Conservation (phyloP, 108 stramenopile species). For the Craspedostauros australis region DNA sequence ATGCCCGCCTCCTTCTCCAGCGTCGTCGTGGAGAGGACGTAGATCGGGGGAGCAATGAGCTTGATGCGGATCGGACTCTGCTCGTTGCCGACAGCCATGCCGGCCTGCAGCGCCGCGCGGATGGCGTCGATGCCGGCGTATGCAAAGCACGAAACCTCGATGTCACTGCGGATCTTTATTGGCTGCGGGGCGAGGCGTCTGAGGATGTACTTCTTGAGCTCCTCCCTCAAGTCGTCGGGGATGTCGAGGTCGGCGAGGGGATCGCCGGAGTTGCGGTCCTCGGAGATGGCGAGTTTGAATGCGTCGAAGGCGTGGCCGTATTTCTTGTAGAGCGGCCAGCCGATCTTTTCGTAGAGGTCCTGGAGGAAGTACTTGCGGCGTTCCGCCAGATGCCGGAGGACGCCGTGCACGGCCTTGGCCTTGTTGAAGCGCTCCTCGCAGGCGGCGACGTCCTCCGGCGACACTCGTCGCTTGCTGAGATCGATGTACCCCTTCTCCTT, state of each 20-base stretch:
- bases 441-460: slow-evolving; percentile 95
- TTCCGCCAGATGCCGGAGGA: slow-evolving; percentile 93
- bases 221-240: slow-evolving; percentile 67
- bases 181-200: slow-evolving; percentile 95
- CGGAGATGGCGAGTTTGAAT: slow-evolving; percentile 91
- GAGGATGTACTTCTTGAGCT: slow-evolving; percentile 81
- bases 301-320: slow-evolving; percentile 98
- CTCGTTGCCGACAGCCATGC: slow-evolving; percentile 81
- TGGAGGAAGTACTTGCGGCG: slow-evolving; percentile 81
- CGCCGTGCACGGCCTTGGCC: slow-evolving; percentile 97
- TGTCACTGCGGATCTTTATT: slow-evolving; percentile 97
- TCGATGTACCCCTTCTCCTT: slow-evolving; percentile 99
- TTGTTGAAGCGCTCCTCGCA: slow-evolving; percentile 97
- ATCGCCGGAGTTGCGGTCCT: slow-evolving; percentile 72
- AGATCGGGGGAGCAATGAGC: slow-evolving; percentile 96
- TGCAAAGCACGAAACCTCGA: slow-evolving; percentile 98
- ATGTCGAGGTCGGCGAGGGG: slow-evolving; percentile 72
- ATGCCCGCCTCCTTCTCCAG: slow-evolving; percentile 95
- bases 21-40: slow-evolving; percentile 94
- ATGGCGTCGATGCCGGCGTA: slow-evolving; percentile 99
- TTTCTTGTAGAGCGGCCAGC: slow-evolving; percentile 96
- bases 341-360: slow-evolving; percentile 92
- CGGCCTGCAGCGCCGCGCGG: slow-evolving; percentile 91
- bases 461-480: slow-evolving; percentile 95
- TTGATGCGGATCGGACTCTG: slow-evolving; percentile 88